Conservation (phyloP, 208 protist genomes). For the Crithidia sp. region DNA sequence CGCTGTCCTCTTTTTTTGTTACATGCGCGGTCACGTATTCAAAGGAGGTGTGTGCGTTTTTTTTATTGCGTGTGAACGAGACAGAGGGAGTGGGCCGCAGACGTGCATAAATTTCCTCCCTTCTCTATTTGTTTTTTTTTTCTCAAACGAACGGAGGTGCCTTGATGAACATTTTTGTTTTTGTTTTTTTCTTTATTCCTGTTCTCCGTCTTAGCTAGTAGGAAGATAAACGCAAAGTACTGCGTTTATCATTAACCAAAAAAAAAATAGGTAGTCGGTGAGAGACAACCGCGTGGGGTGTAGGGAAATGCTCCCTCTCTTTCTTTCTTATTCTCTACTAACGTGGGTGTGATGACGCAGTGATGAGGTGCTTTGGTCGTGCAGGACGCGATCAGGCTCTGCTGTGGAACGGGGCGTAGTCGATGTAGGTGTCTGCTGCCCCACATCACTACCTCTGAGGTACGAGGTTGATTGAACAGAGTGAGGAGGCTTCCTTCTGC, state of each 20-base stretch:
- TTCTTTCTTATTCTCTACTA: neutral
- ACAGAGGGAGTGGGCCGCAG: too few species aligned
- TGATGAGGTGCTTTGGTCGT: too few species aligned
- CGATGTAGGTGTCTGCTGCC: too few species aligned
- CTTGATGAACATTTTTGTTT: neutral
- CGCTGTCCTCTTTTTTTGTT: too few species aligned
- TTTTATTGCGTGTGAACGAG: neutral
- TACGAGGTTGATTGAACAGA: too few species aligned
- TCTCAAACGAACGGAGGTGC: neutral
- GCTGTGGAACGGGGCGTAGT: too few species aligned
- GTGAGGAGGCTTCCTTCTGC: too few species aligned
- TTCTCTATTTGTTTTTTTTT: slow-evolving; percentile 3
- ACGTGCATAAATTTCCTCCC: neutral
- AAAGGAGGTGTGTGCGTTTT: neutral
- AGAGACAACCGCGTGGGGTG: neutral
- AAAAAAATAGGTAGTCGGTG: too few species aligned
- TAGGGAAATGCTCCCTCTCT: neutral
- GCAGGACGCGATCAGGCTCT: too few species aligned
- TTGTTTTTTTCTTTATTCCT: slow-evolving; percentile 10
- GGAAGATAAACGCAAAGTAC: slow-evolving; percentile 5
- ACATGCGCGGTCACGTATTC: too few species aligned
- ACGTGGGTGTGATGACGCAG: too few species aligned
- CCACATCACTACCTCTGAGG: too few species aligned
- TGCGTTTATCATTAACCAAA: neutral
- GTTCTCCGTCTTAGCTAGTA: slow-evolving; percentile 16